phyloP scores from a whole-genome alignment of 164 flowering plant species.

The Liriodendron chinense region DNA sequence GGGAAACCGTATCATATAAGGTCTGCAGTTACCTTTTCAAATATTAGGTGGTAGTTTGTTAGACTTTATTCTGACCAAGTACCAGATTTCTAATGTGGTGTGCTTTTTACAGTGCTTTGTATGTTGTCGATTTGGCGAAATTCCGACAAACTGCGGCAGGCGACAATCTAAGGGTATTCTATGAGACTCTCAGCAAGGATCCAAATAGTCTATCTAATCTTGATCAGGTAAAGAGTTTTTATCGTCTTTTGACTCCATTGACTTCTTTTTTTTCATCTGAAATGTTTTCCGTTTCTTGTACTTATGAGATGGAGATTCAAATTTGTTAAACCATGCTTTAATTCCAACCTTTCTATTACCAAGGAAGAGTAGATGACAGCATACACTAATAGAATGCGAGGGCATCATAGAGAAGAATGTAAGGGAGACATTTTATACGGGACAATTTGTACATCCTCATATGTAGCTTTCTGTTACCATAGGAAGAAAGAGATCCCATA shows the following conservation, averaged over 20 bases:
- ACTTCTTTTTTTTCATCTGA: not conserved
- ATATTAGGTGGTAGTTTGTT: not conserved
- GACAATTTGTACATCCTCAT: no score
- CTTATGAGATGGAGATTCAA: not conserved
- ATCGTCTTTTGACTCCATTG: not conserved
- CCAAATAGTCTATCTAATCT: constrained; percentile 96
- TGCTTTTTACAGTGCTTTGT: constrained; percentile 76
- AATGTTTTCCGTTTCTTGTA: no score
- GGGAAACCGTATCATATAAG: constrained; percentile 96
- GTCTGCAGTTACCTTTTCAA: constrained; percentile 25
- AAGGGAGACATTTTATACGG: no score
- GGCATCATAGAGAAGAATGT: no score
- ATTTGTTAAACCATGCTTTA: not conserved
- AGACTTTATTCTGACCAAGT: not conserved
- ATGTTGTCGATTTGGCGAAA: constrained; percentile 89
- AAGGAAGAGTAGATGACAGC: no score
- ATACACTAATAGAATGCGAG: no score
- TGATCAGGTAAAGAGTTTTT: constrained; percentile 63
- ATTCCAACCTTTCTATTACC: no score
- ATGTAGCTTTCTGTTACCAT: no score
- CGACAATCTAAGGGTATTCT: constrained; percentile 88
- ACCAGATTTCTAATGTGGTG: constrained; percentile 11
- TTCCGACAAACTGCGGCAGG: constrained; percentile 99
- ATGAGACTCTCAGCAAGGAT: constrained; percentile 97
- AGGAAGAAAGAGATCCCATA: no score